Evolutionary conservation across 1,284 basidiomycete genomes (phyloP).

Genomic region (Xerocomus nothofagi): DNA sequence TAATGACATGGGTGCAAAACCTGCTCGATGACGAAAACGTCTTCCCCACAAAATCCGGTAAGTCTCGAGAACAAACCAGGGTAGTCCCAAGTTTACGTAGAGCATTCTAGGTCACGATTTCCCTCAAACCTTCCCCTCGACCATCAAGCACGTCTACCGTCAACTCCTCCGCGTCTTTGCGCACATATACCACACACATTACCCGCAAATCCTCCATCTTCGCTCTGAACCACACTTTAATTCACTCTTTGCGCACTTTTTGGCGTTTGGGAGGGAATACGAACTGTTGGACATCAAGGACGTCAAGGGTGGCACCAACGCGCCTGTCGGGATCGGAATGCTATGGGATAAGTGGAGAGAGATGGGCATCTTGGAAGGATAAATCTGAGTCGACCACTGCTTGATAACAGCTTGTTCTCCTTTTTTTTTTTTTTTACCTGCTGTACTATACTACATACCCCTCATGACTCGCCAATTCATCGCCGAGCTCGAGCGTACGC

Average conservation of each 20-base stretch:
- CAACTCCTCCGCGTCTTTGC: constrained; percentile 97
- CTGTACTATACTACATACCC: constrained; percentile 22
- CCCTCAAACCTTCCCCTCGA: constrained; percentile 84
- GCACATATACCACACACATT: constrained; percentile 97
- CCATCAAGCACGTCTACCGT: constrained; percentile 95
- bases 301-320: constrained; percentile 68
- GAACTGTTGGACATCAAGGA: constrained; percentile 90
- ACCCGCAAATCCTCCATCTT: constrained; percentile 88
- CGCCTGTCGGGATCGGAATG: constrained; percentile 75
- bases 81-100: neutral
- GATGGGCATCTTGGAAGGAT: constrained; percentile 66
- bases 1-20: constrained; percentile 98
- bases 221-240: constrained; percentile 97
- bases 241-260: constrained; percentile 95
- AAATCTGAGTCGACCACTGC: neutral
- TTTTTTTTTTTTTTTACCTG: neutral
- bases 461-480: constrained; percentile 38
- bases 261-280: constrained; percentile 93
- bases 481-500: constrained; percentile 44
- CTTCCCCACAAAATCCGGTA: constrained; percentile 95
- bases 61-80: constrained; percentile 22
- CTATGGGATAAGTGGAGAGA: constrained; percentile 91
- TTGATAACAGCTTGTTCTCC: neutral
- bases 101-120: constrained; percentile 78
- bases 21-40: constrained; percentile 89